Conservation (phyloP, 495 filamentous ascomycete species). For the Tuber umbilicatum region DNA sequence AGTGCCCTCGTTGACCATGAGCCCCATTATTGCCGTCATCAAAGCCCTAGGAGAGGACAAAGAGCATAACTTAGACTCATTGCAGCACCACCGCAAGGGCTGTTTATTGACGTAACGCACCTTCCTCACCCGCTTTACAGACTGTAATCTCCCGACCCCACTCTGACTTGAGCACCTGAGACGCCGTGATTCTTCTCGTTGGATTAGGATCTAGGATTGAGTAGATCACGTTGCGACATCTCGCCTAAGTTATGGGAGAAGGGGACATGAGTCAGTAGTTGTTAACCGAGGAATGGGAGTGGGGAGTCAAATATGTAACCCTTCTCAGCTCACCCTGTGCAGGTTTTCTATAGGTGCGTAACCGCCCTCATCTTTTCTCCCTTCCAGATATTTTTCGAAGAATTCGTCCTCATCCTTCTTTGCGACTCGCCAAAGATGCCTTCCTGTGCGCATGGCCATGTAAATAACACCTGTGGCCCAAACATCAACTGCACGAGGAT, state of each 20-base stretch:
- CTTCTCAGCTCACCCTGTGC: slow-evolving; percentile 68
- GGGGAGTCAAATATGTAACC: slow-evolving; percentile 1
- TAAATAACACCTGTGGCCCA: slow-evolving; percentile 99
- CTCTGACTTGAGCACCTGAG: slow-evolving; percentile 94
- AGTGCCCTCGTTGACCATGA: background rate
- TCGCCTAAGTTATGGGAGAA: slow-evolving; percentile 55
- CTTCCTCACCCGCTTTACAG: slow-evolving; percentile 93
- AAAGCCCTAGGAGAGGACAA: slow-evolving; percentile 1
- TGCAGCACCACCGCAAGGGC: background rate
- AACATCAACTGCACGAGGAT: slow-evolving; percentile 91
- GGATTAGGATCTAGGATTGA: slow-evolving; percentile 96
- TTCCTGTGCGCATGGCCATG: slow-evolving; percentile 97
- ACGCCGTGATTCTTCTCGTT: slow-evolving; percentile 82
- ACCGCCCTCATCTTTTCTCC: slow-evolving; percentile 84
- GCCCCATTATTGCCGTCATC: background rate
- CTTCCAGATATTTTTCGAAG: slow-evolving; percentile 86
- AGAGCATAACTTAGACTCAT: background rate
- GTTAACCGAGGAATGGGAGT: slow-evolving; percentile 5
- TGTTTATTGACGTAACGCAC: slow-evolving; percentile 41
- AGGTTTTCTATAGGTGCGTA: slow-evolving; percentile 94
- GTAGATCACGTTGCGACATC: slow-evolving; percentile 97
- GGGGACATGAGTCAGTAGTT: slow-evolving; percentile 43
- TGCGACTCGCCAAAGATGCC: slow-evolving; percentile 93
- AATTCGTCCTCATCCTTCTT: slow-evolving; percentile 96
- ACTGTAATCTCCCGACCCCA: slow-evolving; percentile 96